Evolutionary conservation across 2,329 filamentous ascomycete species (phyloP).

Genomic region (Stylonectria norvegica): DNA sequence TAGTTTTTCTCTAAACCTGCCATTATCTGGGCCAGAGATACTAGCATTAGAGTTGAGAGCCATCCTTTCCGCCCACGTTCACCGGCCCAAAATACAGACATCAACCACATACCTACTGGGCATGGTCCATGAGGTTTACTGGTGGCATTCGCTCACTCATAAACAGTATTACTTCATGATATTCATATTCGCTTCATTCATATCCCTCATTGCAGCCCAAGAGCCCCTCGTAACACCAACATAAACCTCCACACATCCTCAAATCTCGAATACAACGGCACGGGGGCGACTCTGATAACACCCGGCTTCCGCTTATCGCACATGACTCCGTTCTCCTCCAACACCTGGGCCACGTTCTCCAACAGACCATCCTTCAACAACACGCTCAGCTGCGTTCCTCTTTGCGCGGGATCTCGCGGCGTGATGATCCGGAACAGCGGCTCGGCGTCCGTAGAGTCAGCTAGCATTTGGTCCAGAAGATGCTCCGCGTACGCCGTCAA

Average conservation of each 20-base stretch:
- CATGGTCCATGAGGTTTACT: no score
- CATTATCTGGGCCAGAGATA: no score
- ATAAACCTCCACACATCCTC: constrained; percentile 61
- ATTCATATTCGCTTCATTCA: no score
- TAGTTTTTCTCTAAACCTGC: no score
- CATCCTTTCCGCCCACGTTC: no score
- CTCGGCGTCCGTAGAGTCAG: constrained; percentile 25
- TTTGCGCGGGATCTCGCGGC: constrained; percentile 61
- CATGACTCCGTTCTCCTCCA: constrained; percentile 69
- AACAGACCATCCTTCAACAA: constrained; percentile 65
- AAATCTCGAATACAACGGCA: constrained; percentile 80
- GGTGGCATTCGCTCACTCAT: no score
- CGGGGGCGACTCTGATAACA: constrained; percentile 79
- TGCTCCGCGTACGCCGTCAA: constrained; percentile 75
- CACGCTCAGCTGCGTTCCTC: constrained; percentile 78
- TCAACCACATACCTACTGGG: no score
- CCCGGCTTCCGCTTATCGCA: constrained; percentile 82
- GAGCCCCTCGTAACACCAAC: constrained; percentile 36
- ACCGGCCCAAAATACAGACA: no score
- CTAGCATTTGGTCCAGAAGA: constrained; percentile 51
- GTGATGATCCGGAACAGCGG: constrained; percentile 63
- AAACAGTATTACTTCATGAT: no score
- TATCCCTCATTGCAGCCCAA: constrained; percentile 22
- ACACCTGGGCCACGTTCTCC: constrained; percentile 59
- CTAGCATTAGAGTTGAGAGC: no score